Conservation (phyloP, 352 stramenopile species). For the Phytophthora niederhauseri region DNA sequence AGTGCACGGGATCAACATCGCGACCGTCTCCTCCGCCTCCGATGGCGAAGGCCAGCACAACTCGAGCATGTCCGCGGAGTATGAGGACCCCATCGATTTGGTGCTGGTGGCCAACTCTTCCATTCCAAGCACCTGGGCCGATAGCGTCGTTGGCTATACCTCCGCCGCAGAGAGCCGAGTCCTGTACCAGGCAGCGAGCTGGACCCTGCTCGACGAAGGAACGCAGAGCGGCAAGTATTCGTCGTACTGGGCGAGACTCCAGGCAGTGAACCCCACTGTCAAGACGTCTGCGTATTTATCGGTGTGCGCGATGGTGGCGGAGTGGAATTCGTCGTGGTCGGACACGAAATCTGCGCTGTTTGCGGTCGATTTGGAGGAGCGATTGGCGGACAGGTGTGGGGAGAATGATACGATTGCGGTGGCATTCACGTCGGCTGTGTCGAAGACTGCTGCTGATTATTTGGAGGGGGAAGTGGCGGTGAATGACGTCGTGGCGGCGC, state of each 20-base stretch:
- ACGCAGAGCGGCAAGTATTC: conserved; percentile 15
- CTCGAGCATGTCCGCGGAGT: conserved; percentile 10
- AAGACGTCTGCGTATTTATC: background rate
- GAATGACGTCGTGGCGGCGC: conserved; percentile 20
- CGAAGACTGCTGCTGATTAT: conserved; percentile 10
- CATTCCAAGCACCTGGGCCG: conserved; percentile 13
- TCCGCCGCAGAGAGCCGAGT: conserved; percentile 15
- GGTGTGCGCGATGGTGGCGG: conserved; percentile 33
- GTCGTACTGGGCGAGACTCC: conserved; percentile 42
- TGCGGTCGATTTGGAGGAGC: conserved; percentile 24
- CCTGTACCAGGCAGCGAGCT: conserved; percentile 23
- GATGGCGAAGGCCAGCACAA: conserved; percentile 1
- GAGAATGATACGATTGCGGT: conserved; percentile 41
- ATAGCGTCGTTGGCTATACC: conserved; percentile 7
- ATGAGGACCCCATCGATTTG: conserved; percentile 20
- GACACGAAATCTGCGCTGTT: conserved; percentile 11
- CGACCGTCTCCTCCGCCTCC: conserved; percentile 12
- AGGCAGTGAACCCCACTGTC: conserved; percentile 6
- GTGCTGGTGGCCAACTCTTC: conserved; percentile 21
- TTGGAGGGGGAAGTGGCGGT: conserved; percentile 27
- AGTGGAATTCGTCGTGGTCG: conserved; percentile 35
- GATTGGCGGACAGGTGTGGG: conserved; percentile 20
- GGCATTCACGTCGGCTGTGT: conserved; percentile 31
- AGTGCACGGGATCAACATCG: conserved; percentile 22
- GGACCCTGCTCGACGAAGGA: conserved; percentile 28